Evolutionary conservation across 2,329 filamentous ascomycete genomes (phyloP).

Genomic region (Colletotrichum melonis): DNA sequence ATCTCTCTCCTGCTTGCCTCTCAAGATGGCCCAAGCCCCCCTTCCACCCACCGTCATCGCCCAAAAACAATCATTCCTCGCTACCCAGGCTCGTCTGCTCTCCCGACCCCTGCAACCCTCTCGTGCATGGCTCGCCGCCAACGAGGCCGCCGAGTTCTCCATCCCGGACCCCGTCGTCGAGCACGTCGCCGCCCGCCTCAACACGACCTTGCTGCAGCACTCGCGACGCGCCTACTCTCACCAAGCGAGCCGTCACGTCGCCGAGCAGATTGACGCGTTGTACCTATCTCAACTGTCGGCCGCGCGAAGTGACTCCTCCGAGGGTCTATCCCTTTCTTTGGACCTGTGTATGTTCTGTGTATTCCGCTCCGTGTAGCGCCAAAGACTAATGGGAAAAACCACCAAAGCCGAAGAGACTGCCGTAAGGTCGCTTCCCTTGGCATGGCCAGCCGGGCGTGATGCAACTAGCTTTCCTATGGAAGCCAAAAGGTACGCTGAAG

Average conservation of each 20-base stretch:
- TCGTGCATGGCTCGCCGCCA: conserved; percentile 61
- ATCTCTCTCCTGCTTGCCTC: background rate
- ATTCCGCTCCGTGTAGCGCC: background rate
- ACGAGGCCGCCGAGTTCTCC: conserved; percentile 53
- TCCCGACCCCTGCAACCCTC: conserved; percentile 69
- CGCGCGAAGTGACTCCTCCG: conserved; percentile 48
- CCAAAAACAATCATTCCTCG: conserved; percentile 74
- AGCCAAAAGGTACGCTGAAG: conserved; percentile 62
- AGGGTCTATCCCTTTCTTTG: conserved; percentile 51
- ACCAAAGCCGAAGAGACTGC: conserved; percentile 52
- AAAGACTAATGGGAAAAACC: background rate
- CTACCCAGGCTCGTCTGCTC: conserved; percentile 71
- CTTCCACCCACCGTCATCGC: conserved; percentile 67
- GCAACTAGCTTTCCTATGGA: conserved; percentile 53
- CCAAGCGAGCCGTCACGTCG: conserved; percentile 76
- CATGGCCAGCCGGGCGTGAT: conserved; percentile 58
- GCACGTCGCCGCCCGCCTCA: conserved; percentile 68
- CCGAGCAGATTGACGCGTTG: conserved; percentile 76
- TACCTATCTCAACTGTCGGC: conserved; percentile 61
- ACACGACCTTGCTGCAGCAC: conserved; percentile 73
- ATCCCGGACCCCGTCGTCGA: conserved; percentile 64
- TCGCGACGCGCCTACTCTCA: conserved; percentile 73
- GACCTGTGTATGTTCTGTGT: conserved; percentile 55
- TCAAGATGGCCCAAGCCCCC: conserved; percentile 33
- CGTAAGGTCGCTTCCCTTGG: conserved; percentile 58